Base-by-base conservation (phyloP, 2,329 filamentous ascomycete genomes). In the Alternaria tenuissima region DNA sequence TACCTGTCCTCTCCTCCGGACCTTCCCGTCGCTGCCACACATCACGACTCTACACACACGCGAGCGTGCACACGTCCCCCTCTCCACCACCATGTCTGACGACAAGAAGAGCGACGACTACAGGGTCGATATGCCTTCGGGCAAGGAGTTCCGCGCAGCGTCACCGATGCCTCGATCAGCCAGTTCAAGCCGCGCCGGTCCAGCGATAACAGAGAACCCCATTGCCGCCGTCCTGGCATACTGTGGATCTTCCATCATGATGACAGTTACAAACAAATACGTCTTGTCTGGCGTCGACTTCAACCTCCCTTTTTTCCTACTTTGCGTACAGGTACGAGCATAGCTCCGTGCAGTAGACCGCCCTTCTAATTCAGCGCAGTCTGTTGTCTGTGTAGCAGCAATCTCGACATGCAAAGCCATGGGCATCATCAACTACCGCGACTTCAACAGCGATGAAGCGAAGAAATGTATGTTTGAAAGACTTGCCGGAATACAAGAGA, bases 231-330 rank as follows among this genome's bases (percentile, higher is more conserved):
- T 99, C 71, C 77, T 96, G 67, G 88, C 92, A 49, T 99, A 99
- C 84, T 99, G 95, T 81, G 84, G 91, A 73, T 92, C 94, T 54
- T 97, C 94, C n/a, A 99, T 99, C 77, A 87, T 94, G 79, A 99
- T 99, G 95, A 99, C 95, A 7, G 92, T 97, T n/a, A 95, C 96
- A 79, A 99, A 99, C 84, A 99, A 99, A 85, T 99, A 96, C 79
- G 94, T 97, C 64, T 88, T 99, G 47, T 97, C 93, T 7, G 95
- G 95, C 62, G 86, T 87, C 52, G 87, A 90, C 68, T 99, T 96
- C 87, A 99, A 99, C 81, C 82, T 99, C 73, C 97, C 96, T 81
- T 97, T 98, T 81, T 92, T 99, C 81, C 91, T 97, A 72, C 87
- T 99, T 61, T 90, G 88, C 63, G 86, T 98, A 62, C 95, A 98